Base-by-base conservation (phyloP, 495 filamentous ascomycete species). In the Talaromyces ruber region DNA sequence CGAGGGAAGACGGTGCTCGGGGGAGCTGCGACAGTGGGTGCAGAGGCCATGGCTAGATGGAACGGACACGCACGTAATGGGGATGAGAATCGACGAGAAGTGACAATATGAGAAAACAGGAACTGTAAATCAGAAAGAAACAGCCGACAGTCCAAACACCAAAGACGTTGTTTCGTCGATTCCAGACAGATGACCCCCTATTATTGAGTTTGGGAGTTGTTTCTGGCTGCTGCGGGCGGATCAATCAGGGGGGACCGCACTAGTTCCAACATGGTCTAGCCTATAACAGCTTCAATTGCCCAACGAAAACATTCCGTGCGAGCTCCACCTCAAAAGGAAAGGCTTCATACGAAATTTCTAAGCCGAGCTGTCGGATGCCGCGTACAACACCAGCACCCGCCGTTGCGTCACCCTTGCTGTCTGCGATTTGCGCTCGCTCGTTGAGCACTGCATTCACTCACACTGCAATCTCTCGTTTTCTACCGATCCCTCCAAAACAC, bases 1-100 rank as follows among this genome's bases (percentile, higher is more conserved):
- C 91, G 86, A 70, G 94, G 94, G 74, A 91, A 96, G 68, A 98
- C 90, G 28, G 84, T 79, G 66, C 75, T 74, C 60, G 78, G 69
- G 63, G 76, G 69, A 65, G 79, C 70, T 68, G 79, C 73, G 63
- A 79, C 69, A 64, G 69, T 75, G 58, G 80, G 75, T 68, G 82
- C 68, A 66, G 80, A 74, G 60, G 81, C 81, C 81, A 86, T 86
- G 73, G 66, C 74, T 64, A 61, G 54, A 54, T 57, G 26, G 22
- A 56, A 25, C 54, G 54, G 14, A 34, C 12, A 57, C 24, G 24
- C 26, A 54, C 54, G 54, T 5, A n/a, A n/a, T n/a, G n/a, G n/a
- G n/a, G n/a, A n/a, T n/a, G n/a, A 43, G 22, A 14, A 22, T 30
- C n/a, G 21, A 61, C 12, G 60, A 58, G 47, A 21, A 50, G 30